phyloP scores from a whole-genome alignment of 495 filamentous ascomycete species.

The Niebla homalea region DNA sequence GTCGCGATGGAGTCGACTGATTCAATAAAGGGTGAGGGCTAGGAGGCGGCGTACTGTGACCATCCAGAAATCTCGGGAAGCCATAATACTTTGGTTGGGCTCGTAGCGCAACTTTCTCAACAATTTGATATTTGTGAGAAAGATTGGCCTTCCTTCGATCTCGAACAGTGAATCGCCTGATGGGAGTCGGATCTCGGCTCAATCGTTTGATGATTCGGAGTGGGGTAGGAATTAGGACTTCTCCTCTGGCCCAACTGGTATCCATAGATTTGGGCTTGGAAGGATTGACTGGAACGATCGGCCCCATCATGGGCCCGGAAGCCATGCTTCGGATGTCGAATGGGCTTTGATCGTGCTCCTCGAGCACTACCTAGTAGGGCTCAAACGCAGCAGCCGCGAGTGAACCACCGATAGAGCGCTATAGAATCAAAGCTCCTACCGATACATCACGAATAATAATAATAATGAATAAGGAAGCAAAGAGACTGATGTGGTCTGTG shows the following conservation, averaged over 20 bases:
- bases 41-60: background rate
- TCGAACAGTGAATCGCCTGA: background rate
- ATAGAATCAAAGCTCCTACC: no score
- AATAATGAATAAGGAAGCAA: no score
- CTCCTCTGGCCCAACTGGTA: background rate
- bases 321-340: no score
- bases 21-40: background rate
- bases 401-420: no score
- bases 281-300: background rate
- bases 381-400: no score
- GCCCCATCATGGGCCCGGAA: no score
- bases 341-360: no score
- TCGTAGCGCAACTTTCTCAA: background rate
- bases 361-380: no score
- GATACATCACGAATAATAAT: no score
- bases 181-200: background rate
- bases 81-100: background rate
- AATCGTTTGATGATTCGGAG: background rate
- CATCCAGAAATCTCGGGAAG: background rate
- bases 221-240: background rate
- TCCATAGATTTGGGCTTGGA: background rate
- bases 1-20: background rate
- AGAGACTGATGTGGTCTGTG: no score
- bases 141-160: background rate
- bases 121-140: background rate